phyloP scores from a whole-genome alignment of 2,329 filamentous ascomycete species.

The Cladosporium oxysporum region DNA sequence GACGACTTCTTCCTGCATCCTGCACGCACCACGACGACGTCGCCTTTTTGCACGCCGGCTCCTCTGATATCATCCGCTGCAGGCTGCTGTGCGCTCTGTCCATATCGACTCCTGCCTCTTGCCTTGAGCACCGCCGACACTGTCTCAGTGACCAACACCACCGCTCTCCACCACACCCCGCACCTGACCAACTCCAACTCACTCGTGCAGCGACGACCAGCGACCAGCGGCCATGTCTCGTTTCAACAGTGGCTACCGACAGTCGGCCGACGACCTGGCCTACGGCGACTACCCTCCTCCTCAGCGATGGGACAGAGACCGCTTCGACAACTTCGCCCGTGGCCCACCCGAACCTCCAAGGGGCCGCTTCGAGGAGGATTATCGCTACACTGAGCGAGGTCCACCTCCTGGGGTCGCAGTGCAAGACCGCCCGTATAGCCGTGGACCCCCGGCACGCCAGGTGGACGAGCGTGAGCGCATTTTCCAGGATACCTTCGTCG shows the following conservation, averaged over 20 bases:
- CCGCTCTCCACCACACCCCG: neutral
- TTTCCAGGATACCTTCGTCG: constrained; percentile 44
- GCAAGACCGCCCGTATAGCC: constrained; percentile 41
- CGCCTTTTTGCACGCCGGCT: constrained; percentile 2
- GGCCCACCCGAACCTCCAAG: constrained; percentile 23
- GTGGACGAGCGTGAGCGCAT: constrained; percentile 47
- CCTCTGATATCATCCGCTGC: neutral
- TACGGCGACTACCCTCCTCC: constrained; percentile 40
- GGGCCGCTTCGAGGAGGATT: constrained; percentile 47
- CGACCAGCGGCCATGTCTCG: constrained; percentile 29
- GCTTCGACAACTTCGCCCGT: constrained; percentile 50
- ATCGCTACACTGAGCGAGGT: constrained; percentile 42
- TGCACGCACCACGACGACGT: constrained; percentile 7
- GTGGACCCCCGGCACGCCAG: constrained; percentile 37
- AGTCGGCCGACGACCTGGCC: constrained; percentile 46
- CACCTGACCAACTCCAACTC: constrained; percentile 3
- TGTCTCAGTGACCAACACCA: constrained; percentile 9
- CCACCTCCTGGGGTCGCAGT: constrained; percentile 45
- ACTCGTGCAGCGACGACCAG: neutral
- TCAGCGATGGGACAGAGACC: constrained; percentile 54
- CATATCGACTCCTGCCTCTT: neutral
- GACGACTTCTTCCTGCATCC: constrained; percentile 6
- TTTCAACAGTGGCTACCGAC: constrained; percentile 24
- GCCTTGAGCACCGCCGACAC: neutral
- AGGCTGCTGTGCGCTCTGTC: neutral